Percentiles rank a stretch among this genome's conserved stretches.
Conservation (phyloP, 208 protist genomes). For the Acanthamoeba culbertsoni region DNA sequence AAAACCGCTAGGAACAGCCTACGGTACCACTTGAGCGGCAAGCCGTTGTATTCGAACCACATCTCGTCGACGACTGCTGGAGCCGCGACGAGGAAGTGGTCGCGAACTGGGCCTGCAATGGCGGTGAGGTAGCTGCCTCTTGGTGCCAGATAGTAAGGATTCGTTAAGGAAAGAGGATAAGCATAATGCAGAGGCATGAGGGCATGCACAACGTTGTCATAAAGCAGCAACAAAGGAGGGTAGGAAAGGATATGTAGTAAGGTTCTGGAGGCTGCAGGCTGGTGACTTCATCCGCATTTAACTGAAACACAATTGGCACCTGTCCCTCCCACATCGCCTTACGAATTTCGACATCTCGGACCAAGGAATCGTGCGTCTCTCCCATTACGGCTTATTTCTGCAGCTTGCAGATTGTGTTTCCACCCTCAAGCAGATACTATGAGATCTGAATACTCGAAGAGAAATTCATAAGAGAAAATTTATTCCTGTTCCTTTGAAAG, state of each 20-base stretch:
- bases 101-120: neutral
- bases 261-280: conserved; percentile 57
- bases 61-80: conserved; percentile 38
- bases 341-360: conserved; percentile 5
- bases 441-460: too few relatives aligned
- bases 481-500: too few relatives aligned
- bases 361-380: neutral
- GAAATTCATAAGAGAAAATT: too few relatives aligned
- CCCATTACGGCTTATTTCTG: neutral
- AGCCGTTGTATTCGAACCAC: conserved; percentile 9
- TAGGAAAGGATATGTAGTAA: conserved; percentile 18
- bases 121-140: neutral
- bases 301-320: conserved; percentile 35
- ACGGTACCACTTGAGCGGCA: conserved; percentile 5
- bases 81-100: conserved; percentile 30
- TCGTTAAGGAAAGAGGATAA: neutral
- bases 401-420: neutral
- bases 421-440: too few relatives aligned
- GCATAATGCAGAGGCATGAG: neutral
- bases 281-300: conserved; percentile 57
- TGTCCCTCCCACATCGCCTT: conserved; percentile 28
- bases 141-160: neutral
- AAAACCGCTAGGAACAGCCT: neutral
- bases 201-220: neutral
- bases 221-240: neutral